Evolutionary conservation across 345 rosid genomes (phyloP), one percentile per base, ranked within the genome.

Genomic region (Brassica rapa): DNA sequence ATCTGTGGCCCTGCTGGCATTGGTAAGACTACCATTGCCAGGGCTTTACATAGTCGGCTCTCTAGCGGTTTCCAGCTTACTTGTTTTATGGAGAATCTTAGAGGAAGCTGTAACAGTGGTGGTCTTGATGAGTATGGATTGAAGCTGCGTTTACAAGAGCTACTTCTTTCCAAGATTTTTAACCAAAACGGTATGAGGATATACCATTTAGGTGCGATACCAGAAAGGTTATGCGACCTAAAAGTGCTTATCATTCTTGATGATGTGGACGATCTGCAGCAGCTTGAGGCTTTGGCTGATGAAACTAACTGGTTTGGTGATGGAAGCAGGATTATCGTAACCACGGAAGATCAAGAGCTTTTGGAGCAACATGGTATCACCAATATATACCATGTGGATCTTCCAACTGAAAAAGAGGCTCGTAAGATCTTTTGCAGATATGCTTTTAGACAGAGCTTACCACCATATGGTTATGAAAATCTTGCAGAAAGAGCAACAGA

Each of bases 11-110:
- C 77, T 29, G 19, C 64, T 1, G 79, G 79, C 0, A 76, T 76
- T 27, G 79, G 79, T 39, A 76, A 77, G 33, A 77, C 81, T 30
- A 71, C 76, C 16, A 33, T 73, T 51, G 77, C 77, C 0, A 69
- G 35, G 24, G 51, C 69, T 69, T 19, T 77, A 23, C 11, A 32
- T 0, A 15, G 29, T 4, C 8, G 4, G 21, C 64, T 71, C 15
- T 70, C 43, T 3, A 6, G 25, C 6, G n/a, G n/a, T 6, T 77
- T 71, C 1, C 57, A 71, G 9, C 56, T 4, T 12, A n/a, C 43
- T 15, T 51, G 25, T 35, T 63, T 77, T 16, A 0, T 77, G 12
- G 35, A 41, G 2, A 69, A 71, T 4, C 1, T 64, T 30, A 19
- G 65, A 1, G 68, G 57, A 67, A 19, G 19, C 11, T 3, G 9